Evolutionary conservation across 2,329 filamentous ascomycete genomes (phyloP).

Genomic region (Exophiala oligosperma): DNA sequence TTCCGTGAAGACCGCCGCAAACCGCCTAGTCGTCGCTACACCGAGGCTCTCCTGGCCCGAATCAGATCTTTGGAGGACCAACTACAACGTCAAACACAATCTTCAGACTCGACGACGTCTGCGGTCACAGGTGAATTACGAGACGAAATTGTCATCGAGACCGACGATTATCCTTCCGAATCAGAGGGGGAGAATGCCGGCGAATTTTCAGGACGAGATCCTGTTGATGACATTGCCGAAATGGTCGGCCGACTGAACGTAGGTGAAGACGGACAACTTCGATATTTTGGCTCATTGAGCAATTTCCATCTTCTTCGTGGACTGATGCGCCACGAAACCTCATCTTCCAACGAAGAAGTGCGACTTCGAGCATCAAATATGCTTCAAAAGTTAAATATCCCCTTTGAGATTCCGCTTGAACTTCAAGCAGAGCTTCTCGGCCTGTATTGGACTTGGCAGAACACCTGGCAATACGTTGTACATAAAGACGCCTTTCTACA

Average conservation of each 20-base stretch:
- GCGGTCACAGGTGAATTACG: neutral
- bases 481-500: neutral
- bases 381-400: neutral
- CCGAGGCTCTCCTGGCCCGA: constrained; percentile 1
- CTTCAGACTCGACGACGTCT: neutral
- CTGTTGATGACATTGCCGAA: constrained; percentile 3
- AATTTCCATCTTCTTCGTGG: constrained; percentile 4
- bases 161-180: neutral
- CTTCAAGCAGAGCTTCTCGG: constrained; percentile 2
- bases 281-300: constrained; percentile 3
- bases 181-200: neutral
- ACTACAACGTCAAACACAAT: neutral
- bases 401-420: neutral
- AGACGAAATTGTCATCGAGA: neutral
- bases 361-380: neutral
- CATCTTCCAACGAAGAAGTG: neutral
- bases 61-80: neutral
- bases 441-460: constrained; percentile 12
- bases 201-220: neutral
- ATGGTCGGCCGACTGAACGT: neutral
- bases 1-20: neutral
- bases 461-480: constrained; percentile 12
- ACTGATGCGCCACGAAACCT: neutral
- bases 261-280: constrained; percentile 6
- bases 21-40: neutral